phyloP scores from a whole-genome alignment of 2,329 filamentous ascomycete genomes.

The Juglanconis juglandina region DNA sequence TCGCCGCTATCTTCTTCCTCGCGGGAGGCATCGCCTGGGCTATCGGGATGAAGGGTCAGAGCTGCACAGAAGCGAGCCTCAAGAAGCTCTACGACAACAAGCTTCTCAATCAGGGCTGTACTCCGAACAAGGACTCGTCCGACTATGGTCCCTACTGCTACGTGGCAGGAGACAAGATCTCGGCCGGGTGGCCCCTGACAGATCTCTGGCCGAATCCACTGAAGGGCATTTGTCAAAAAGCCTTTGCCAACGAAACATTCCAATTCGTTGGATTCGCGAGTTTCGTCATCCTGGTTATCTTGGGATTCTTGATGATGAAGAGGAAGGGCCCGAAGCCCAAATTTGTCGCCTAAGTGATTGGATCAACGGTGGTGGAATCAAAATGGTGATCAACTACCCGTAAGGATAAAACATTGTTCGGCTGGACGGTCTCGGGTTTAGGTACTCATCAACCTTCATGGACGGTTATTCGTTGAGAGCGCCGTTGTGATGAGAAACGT shows the following conservation, averaged over 20 bases:
- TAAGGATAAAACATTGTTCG: too few relatives aligned
- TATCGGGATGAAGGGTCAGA: conserved; percentile 6
- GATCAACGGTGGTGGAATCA: not conserved
- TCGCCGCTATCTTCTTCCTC: conserved; percentile 30
- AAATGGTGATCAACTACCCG: not conserved
- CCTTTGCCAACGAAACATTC: conserved; percentile 5
- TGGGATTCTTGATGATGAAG: not conserved
- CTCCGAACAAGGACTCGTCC: not conserved
- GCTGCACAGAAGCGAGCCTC: not conserved
- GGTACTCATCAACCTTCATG: too few relatives aligned
- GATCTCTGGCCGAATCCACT: not conserved
- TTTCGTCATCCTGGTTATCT: not conserved
- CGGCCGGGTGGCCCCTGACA: not conserved
- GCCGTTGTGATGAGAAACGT: too few relatives aligned
- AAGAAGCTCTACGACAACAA: conserved; percentile 2
- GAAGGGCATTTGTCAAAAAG: not conserved
- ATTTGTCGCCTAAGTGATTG: not conserved
- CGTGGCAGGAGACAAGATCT: not conserved
- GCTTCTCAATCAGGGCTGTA: conserved; percentile 3
- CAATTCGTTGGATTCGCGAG: not conserved
- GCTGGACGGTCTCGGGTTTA: too few relatives aligned
- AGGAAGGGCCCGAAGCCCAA: not conserved
- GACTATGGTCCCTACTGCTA: not conserved
- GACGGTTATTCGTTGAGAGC: too few relatives aligned
- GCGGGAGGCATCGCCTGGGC: conserved; percentile 28